These are phyloP conservation scores for Plantago elongata DNA, from an alignment of 257 asterid species.

Conservation along the genomic window DNA sequence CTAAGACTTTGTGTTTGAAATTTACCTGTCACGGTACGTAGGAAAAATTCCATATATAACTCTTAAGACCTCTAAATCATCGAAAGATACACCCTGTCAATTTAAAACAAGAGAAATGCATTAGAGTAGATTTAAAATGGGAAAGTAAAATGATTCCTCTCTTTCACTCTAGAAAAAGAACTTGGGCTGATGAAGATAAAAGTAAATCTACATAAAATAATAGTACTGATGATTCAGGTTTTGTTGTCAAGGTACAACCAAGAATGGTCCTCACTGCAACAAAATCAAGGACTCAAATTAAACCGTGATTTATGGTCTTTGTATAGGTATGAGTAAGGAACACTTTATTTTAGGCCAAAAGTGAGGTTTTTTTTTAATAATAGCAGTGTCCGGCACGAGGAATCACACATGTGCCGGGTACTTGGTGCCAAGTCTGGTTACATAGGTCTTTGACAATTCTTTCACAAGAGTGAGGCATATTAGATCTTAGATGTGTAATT, in stretches of 20 bases:
- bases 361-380: too few species aligned
- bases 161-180: constrained; percentile 2
- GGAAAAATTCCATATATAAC: constrained; percentile 91
- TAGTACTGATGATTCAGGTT: background rate
- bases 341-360: too few species aligned
- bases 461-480: background rate
- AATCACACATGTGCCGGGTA: too few species aligned
- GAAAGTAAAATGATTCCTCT: background rate
- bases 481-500: too few species aligned
- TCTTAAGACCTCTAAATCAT: constrained; percentile 67
- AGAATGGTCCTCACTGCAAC: background rate
- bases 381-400: too few species aligned
- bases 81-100: constrained; percentile 58
- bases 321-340: background rate
- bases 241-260: background rate
- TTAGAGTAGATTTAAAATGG: background rate
- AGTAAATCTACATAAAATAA: background rate
- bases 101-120: background rate
- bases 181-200: background rate
- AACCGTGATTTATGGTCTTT: background rate
- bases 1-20: constrained; percentile 1
- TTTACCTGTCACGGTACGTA: constrained; percentile 86
- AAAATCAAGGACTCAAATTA: background rate
- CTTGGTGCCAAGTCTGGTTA: too few species aligned
- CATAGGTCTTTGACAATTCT: background rate